Evolutionary conservation across 345 rosid genomes (phyloP), one percentile per base, ranked within the genome.

Genomic region (Salix caprea): DNA sequence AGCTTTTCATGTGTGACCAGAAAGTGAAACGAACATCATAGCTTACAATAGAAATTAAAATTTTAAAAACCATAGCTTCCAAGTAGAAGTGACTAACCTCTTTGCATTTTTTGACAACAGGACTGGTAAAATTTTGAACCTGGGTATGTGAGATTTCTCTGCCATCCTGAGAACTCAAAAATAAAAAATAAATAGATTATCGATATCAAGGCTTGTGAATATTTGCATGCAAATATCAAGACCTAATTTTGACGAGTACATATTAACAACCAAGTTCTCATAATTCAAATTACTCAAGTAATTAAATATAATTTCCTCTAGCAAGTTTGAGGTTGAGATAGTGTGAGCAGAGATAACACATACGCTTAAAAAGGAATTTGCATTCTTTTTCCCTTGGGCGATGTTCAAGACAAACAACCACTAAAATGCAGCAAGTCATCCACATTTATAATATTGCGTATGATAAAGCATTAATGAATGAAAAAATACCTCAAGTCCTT

Each of bases 401-500:
- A n/a, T 23, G 64, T 58, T 58, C 14, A 58, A 10, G 23, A n/a
- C 36, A 50, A 54, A 26, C 14, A 16, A 36, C 52, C 15, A 16
- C n/a, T 19, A 28, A 58, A 28, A 46, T 28, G 64, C 23, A 67
- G 50, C 16, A 69, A 16, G 62, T 9, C 26, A 42, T 58, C 44
- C 28, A 21, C 7, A 73, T 39, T 18, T 9, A 46, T 62, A 6
- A 61, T 32, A 42, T 21, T 11, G 61, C 44, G 30, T 32, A 8
- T 8, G 40, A 34, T 16, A 54, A 73, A 32, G 23, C 2, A 65
- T 39, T 39, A 21, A 26, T 72, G 48, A 58, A 7, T 11, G 78
- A 77, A 67, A 74, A 30, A 64, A 71, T 80, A 96, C 99, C 97
- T 96, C 97, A 87, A 96, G 91, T 70, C 97, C 97, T 82, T 91